phyloP scores from a whole-genome alignment of 805 yeast genomes.

The Schwanniomyces vanrijiae region DNA sequence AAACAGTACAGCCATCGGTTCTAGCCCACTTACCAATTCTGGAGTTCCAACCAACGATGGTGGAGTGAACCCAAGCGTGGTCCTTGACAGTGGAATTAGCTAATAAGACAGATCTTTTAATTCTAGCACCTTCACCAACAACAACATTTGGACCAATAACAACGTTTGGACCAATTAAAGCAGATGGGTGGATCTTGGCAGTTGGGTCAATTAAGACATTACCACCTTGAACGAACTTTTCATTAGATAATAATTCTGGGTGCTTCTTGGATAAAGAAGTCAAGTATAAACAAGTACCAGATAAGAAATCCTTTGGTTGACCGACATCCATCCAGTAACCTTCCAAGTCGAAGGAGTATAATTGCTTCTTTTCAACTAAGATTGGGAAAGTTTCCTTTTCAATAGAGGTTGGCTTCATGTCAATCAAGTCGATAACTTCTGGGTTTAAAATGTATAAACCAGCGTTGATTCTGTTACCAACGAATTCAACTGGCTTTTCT shows the following conservation, averaged over 20 bases:
- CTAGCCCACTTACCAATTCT: slow-evolving; percentile 99
- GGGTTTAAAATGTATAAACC: slow-evolving; percentile 99
- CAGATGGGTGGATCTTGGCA: slow-evolving; percentile 87
- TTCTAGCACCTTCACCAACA: slow-evolving; percentile 98
- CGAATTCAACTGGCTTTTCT: slow-evolving; percentile 99
- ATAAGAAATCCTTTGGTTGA: slow-evolving; percentile 98
- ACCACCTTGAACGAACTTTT: slow-evolving; percentile 79
- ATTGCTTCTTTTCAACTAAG: slow-evolving; percentile 82
- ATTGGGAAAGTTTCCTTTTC: slow-evolving; percentile 99
- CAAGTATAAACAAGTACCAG: slow-evolving; percentile 93
- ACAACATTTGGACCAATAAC: slow-evolving; percentile 95
- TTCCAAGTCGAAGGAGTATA: slow-evolving; percentile 95
- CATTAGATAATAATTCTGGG: slow-evolving; percentile 67
- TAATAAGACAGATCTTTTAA: slow-evolving; percentile 90
- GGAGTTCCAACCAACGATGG: slow-evolving; percentile 99
- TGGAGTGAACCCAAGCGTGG: slow-evolving; percentile 96
- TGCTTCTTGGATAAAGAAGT: slow-evolving; percentile 79
- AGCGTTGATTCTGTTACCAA: slow-evolving; percentile 99
- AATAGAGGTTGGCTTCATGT: slow-evolving; percentile 97
- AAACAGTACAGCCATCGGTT: slow-evolving; percentile 94
- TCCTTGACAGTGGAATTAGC: slow-evolving; percentile 90
- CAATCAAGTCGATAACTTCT: slow-evolving; percentile 92
- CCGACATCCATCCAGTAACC: slow-evolving; percentile 99
- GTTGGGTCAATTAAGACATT: slow-evolving; percentile 93
- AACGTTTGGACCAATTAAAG: slow-evolving; percentile 98